Conservation (phyloP, 2,329 filamentous ascomycete genomes). For the Monosporascus sp. region DNA sequence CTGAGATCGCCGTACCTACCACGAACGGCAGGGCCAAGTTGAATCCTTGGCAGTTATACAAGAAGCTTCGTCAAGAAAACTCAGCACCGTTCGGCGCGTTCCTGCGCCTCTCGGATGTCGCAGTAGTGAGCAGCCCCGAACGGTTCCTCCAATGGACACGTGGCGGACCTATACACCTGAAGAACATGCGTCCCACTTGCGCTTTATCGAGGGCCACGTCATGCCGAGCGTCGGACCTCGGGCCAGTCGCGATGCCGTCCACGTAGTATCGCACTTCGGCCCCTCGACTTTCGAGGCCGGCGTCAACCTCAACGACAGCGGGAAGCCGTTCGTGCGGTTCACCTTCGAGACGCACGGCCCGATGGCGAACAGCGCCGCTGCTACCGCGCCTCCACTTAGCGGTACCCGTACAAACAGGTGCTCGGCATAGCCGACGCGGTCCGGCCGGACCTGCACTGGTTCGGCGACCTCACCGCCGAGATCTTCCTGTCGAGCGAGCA, state of each 20-base stretch:
- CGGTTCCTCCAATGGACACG: constrained; percentile 63
- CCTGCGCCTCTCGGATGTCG: constrained; percentile 47
- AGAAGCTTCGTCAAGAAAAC: constrained; percentile 20
- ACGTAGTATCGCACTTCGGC: neutral
- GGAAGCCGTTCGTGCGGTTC: constrained; percentile 9
- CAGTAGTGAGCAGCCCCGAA: constrained; percentile 63
- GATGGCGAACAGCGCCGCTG: constrained; percentile 2
- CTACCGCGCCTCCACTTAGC: constrained; percentile 7
- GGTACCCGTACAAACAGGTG: constrained; percentile 3
- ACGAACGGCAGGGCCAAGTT: neutral
- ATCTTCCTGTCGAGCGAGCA: constrained; percentile 14
- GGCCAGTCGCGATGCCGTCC: neutral
- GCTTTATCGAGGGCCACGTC: neutral
- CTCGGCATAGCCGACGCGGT: constrained; percentile 5
- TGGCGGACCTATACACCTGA: constrained; percentile 7
- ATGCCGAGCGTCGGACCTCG: neutral
- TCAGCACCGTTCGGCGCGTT: constrained; percentile 52
- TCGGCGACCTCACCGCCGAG: constrained; percentile 14
- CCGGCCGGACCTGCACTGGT: constrained; percentile 13
- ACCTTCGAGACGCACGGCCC: constrained; percentile 12
- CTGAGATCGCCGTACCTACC: constrained; percentile 11
- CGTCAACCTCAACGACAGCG: constrained; percentile 11
- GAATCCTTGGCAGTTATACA: constrained; percentile 24
- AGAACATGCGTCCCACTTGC: neutral
- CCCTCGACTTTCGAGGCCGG: constrained; percentile 10